Conservation (phyloP, 805 yeast species). For the Ogataea naganishii region DNA sequence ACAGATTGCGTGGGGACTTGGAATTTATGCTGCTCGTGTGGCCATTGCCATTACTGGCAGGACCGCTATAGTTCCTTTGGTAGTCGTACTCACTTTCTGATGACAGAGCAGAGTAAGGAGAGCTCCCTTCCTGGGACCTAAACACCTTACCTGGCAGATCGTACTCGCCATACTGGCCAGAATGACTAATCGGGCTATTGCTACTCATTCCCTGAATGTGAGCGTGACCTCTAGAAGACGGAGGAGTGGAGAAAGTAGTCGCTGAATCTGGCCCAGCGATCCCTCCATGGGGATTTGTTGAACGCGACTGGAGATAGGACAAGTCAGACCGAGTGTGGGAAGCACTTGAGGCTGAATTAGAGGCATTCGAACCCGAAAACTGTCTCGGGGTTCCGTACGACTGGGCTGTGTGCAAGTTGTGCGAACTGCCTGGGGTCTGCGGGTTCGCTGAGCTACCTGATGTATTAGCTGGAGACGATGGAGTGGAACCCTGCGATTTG, state of each 20-base stretch:
- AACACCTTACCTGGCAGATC: not conserved
- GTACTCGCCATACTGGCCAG: too few relatives aligned
- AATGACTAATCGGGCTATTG: too few relatives aligned
- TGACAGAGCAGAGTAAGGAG: conserved; percentile 1
- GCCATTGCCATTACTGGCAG: not conserved
- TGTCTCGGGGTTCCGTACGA: conserved; percentile 6
- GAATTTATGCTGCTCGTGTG: conserved; percentile 3
- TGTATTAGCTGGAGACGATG: conserved; percentile 1
- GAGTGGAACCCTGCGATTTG: conserved; percentile 2
- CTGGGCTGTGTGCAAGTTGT: conserved; percentile 1
- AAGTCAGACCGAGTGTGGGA: conserved; percentile 1
- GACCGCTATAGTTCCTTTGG: conserved; percentile 1
- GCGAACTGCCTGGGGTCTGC: conserved; percentile 2
- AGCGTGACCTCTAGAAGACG: not conserved
- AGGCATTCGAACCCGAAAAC: conserved; percentile 3
- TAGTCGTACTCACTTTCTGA: not conserved
- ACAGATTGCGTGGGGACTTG: not conserved
- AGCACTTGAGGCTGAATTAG: conserved; percentile 4
- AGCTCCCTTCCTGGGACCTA: not conserved
- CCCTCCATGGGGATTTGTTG: conserved; percentile 1
- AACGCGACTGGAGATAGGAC: conserved; percentile 4
- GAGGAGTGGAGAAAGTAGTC: conserved; percentile 1
- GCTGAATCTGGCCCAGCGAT: conserved; percentile 3
- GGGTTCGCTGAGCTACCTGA: conserved; percentile 4
- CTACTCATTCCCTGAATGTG: not conserved